These are phyloP conservation scores for Oryza rufipogon DNA, from an alignment of 176 grass and related monocot species.

Conservation along the genomic window DNA sequence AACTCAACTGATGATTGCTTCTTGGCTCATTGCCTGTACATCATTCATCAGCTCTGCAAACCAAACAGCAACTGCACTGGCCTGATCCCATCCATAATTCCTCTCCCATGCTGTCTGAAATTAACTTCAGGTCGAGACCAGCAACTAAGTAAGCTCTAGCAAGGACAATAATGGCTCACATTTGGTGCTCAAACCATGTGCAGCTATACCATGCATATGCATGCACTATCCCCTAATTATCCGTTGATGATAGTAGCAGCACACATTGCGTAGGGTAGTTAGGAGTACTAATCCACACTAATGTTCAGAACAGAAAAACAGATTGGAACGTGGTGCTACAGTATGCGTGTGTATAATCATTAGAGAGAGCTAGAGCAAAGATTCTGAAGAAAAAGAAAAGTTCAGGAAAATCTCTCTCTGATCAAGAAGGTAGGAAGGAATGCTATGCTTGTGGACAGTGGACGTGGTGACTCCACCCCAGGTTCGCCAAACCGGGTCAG, in stretches of 20 bases:
- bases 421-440: neutral
- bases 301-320: neutral
- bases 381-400: neutral
- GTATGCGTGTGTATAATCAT: constrained; percentile 14
- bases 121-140: neutral
- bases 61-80: neutral
- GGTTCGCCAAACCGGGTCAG: too few relatives aligned
- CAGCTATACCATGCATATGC: neutral
- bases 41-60: neutral
- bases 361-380: neutral
- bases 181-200: constrained; percentile 41
- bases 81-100: neutral
- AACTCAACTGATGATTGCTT: neutral
- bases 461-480: neutral
- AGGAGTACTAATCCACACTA: neutral
- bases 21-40: constrained; percentile 24
- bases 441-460: constrained; percentile 6
- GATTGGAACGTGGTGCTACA: neutral
- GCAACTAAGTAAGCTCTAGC: neutral
- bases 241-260: constrained; percentile 24
- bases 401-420: neutral
- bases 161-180: constrained; percentile 37
- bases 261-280: constrained; percentile 1
- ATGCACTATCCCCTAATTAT: constrained; percentile 30
- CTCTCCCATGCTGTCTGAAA: constrained; percentile 24